These are phyloP conservation scores for Proteromonas lacertae DNA, from an alignment of 352 stramenopile genomes.

Conservation along the genomic window DNA sequence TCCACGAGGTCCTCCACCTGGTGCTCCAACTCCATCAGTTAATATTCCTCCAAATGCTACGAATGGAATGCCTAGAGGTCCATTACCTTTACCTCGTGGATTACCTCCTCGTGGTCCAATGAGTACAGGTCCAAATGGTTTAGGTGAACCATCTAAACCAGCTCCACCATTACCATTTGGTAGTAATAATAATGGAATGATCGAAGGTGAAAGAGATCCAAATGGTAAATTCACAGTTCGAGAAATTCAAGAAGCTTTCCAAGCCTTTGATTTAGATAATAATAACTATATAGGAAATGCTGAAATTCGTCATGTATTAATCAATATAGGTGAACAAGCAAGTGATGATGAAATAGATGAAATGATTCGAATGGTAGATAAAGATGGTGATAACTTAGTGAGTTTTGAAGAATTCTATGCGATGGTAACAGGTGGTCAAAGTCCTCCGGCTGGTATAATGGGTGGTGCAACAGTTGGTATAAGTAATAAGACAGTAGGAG, in stretches of 20 bases:
- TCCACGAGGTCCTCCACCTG: background rate
- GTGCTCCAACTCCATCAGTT: background rate
- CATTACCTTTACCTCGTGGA: background rate
- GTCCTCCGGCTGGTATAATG: conserved; percentile 36
- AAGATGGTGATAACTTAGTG: conserved; percentile 63
- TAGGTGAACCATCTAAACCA: background rate
- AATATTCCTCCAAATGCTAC: background rate
- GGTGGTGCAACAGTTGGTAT: conserved; percentile 2
- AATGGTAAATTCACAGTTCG: conserved; percentile 77
- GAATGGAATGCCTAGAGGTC: background rate
- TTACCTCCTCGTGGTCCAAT: background rate
- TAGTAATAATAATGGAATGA: background rate
- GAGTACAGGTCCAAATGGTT: background rate
- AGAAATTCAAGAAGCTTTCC: conserved; percentile 64
- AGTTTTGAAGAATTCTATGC: conserved; percentile 71
- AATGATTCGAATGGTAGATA: conserved; percentile 79
- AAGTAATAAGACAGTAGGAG: conserved; percentile 2
- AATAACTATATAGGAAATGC: conserved; percentile 71
- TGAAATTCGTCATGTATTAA: conserved; percentile 64
- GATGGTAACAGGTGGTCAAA: conserved; percentile 64
- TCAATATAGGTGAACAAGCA: conserved; percentile 65
- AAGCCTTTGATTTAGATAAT: conserved; percentile 65
- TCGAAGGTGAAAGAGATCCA: conserved; percentile 19
- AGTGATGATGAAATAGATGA: conserved; percentile 76
- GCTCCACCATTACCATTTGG: background rate